These are phyloP conservation scores for Brettanomyces sp. DNA, from an alignment of 805 yeast genomes.

Conservation along the genomic window DNA sequence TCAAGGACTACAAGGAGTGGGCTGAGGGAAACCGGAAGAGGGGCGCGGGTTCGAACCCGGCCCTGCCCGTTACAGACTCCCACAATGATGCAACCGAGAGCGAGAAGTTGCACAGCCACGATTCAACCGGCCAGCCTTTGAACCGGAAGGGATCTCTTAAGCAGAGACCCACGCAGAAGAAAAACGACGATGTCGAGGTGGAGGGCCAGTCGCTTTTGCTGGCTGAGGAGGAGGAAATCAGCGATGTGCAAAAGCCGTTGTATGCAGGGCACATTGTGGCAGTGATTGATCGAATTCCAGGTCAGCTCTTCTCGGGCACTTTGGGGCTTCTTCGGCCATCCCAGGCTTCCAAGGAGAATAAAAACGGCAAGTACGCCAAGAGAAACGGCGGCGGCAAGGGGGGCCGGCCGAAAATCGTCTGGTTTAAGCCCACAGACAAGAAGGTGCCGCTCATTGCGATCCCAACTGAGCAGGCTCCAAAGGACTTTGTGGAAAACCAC, in stretches of 20 bases:
- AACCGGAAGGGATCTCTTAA: conserved; percentile 79
- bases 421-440: conserved; percentile 98
- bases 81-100: not conserved
- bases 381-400: conserved; percentile 10
- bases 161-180: conserved; percentile 94
- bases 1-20: conserved; percentile 68
- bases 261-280: conserved; percentile 99
- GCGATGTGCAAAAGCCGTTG: conserved; percentile 84
- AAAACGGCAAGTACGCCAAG: conserved; percentile 31
- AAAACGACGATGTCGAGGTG: conserved; percentile 96
- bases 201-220: conserved; percentile 91
- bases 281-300: conserved; percentile 93
- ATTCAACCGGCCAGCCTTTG: conserved; percentile 52
- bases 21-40: conserved; percentile 66
- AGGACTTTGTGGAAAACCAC: conserved; percentile 88
- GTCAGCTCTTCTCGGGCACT: conserved; percentile 92
- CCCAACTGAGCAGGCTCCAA: conserved; percentile 97
- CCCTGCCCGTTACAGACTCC: not conserved
- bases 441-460: conserved; percentile 96
- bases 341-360: conserved; percentile 75
- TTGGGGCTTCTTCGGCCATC: conserved; percentile 91
- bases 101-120: conserved; percentile 38
- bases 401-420: conserved; percentile 81
- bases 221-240: conserved; percentile 92
- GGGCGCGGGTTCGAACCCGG: conserved; percentile 10